These are phyloP conservation scores for Chlamydomonas applanata DNA, from an alignment of 139 green algal species.

Conservation along the genomic window DNA sequence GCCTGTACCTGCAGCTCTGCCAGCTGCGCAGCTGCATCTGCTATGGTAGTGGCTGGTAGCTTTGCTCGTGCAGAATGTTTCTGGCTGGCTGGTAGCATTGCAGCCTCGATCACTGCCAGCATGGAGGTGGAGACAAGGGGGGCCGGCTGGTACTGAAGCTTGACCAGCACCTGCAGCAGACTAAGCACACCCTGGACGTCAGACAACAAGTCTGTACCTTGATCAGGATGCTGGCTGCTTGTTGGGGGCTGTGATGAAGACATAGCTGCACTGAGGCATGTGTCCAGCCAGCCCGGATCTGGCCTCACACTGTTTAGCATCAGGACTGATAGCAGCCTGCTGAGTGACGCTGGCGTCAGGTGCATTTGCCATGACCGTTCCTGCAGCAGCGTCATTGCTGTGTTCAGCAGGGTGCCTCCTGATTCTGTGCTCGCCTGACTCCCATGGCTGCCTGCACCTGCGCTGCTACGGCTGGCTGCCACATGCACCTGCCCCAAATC, in stretches of 20 bases:
- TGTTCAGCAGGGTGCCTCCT: neutral
- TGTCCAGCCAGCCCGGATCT: neutral
- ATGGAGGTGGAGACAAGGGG: neutral
- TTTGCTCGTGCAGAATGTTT: neutral
- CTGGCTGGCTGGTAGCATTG: neutral
- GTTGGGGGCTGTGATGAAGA: neutral
- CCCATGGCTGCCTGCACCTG: neutral
- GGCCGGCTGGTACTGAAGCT: neutral
- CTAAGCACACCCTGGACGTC: neutral
- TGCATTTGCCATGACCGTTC: neutral
- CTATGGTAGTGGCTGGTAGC: neutral
- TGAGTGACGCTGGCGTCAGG: neutral
- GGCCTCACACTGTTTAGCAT: neutral
- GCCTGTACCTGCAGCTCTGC: neutral
- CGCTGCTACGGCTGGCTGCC: neutral
- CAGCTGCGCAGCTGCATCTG: neutral
- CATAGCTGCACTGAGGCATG: neutral
- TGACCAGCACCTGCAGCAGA: neutral
- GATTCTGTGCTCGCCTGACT: too few relatives aligned
- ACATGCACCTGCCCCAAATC: neutral
- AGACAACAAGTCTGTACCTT: neutral
- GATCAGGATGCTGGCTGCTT: neutral
- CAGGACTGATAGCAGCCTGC: neutral
- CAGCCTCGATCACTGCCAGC: neutral
- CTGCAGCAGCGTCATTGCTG: neutral